phyloP scores from a whole-genome alignment of 345 rosid genomes.

The Euphorbia tirucalli region DNA sequence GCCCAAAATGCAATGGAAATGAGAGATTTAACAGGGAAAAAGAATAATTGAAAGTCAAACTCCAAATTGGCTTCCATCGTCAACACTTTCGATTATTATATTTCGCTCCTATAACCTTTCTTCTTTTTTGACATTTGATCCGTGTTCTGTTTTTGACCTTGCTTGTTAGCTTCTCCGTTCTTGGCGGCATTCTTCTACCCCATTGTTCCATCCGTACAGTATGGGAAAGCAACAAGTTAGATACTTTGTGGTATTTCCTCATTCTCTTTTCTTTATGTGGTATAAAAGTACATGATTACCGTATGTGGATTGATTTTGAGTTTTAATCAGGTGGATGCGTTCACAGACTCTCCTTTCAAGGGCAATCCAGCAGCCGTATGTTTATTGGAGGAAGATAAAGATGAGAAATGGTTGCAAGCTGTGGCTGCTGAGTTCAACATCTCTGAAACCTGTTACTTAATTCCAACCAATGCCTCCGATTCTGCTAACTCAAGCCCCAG shows the following conservation, averaged over 20 bases:
- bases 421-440: slow-evolving; percentile 31
- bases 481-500: slow-evolving; percentile 15
- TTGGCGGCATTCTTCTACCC: neutral
- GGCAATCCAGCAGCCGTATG: slow-evolving; percentile 91
- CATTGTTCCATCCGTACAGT: neutral
- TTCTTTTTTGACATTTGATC: no score
- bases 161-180: neutral
- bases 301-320: neutral
- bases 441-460: slow-evolving; percentile 18
- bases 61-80: neutral
- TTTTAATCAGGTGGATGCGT: slow-evolving; percentile 60
- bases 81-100: neutral
- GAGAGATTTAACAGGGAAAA: no score
- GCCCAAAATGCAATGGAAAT: no score
- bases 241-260: slow-evolving; percentile 17
- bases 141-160: neutral
- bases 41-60: no score
- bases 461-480: neutral
- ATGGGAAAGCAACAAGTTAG: neutral
- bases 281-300: neutral
- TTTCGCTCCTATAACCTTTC: neutral
- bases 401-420: slow-evolving; percentile 67
- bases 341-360: slow-evolving; percentile 65
- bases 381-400: slow-evolving; percentile 56
- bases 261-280: neutral